These are phyloP conservation scores for Zymoseptoria ardabiliae DNA, from an alignment of 2,329 filamentous ascomycete genomes.

Conservation along the genomic window DNA sequence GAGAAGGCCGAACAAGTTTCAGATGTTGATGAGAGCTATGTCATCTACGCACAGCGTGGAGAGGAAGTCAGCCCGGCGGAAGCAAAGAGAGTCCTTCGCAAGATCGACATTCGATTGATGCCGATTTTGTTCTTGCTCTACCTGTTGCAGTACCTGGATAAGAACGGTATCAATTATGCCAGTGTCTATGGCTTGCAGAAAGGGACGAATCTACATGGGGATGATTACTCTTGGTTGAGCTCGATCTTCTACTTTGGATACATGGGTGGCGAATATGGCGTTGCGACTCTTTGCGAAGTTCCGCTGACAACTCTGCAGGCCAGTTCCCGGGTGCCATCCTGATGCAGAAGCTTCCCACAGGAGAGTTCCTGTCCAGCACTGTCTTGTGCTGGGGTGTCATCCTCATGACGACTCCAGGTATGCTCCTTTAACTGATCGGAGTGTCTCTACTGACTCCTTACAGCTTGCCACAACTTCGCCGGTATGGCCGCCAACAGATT, in stretches of 20 bases:
- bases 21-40: slow-evolving; percentile 25
- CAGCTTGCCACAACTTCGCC: slow-evolving; percentile 33
- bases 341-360: slow-evolving; percentile 41
- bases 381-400: slow-evolving; percentile 38
- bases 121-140: slow-evolving; percentile 31
- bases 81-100: slow-evolving; percentile 28
- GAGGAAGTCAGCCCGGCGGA: slow-evolving; percentile 18
- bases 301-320: slow-evolving; percentile 33
- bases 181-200: slow-evolving; percentile 43
- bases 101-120: slow-evolving; percentile 31
- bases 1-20: slow-evolving; percentile 7
- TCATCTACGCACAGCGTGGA: slow-evolving; percentile 21
- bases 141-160: slow-evolving; percentile 37
- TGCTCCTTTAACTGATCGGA: neutral
- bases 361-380: slow-evolving; percentile 38
- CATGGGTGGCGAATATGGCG: slow-evolving; percentile 25
- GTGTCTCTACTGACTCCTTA: neutral
- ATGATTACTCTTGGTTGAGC: slow-evolving; percentile 48
- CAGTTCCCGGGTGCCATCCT: slow-evolving; percentile 41
- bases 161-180: slow-evolving; percentile 37
- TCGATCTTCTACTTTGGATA: slow-evolving; percentile 47
- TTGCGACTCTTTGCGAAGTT: neutral
- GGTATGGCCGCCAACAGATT: slow-evolving; percentile 33
- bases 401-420: slow-evolving; percentile 33
- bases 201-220: slow-evolving; percentile 41